Conservation (phyloP, 1,284 basidiomycete genomes). For the Tremellales sp. region DNA sequence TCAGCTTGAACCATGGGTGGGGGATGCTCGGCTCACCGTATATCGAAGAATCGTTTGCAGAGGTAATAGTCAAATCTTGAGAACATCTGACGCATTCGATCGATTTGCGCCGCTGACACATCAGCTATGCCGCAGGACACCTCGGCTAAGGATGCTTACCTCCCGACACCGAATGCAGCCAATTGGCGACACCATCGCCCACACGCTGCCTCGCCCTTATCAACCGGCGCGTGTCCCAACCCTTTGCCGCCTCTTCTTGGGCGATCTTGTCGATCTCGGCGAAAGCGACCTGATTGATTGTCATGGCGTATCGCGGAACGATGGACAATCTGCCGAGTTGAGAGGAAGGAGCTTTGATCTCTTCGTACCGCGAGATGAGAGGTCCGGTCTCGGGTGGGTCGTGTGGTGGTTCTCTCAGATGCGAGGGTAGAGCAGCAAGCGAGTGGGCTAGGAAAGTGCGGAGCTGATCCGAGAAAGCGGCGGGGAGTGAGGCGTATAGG, state of each 20-base stretch:
- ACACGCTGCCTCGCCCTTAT: conserved; percentile 66
- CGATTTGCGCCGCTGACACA: too few relatives aligned
- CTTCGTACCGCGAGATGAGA: conserved; percentile 11
- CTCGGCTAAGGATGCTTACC: too few relatives aligned
- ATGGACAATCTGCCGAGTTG: conserved; percentile 68
- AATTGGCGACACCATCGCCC: conserved; percentile 68
- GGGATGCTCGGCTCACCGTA: conserved; percentile 57
- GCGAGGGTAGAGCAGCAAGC: conserved; percentile 19
- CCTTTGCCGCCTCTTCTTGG: conserved; percentile 59
- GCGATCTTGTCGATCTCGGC: conserved; percentile 75
- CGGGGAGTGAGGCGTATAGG: conserved; percentile 39
- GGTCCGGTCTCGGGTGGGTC: conserved; percentile 14
- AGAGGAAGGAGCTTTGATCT: conserved; percentile 28
- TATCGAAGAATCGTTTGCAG: conserved; percentile 78
- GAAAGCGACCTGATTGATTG: conserved; percentile 76
- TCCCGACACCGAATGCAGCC: too few relatives aligned
- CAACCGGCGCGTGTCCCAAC: conserved; percentile 67
- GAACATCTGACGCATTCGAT: too few relatives aligned
- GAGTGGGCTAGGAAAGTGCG: conserved; percentile 32
- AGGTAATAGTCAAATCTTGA: conserved; percentile 86
- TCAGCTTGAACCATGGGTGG: background rate
- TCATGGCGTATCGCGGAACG: conserved; percentile 75
- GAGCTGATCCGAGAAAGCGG: conserved; percentile 35
- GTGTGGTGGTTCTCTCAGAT: conserved; percentile 11
- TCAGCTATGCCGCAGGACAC: too few relatives aligned